Conservation (phyloP, 768 basidiomycete species). For the Trametes cubensis region DNA sequence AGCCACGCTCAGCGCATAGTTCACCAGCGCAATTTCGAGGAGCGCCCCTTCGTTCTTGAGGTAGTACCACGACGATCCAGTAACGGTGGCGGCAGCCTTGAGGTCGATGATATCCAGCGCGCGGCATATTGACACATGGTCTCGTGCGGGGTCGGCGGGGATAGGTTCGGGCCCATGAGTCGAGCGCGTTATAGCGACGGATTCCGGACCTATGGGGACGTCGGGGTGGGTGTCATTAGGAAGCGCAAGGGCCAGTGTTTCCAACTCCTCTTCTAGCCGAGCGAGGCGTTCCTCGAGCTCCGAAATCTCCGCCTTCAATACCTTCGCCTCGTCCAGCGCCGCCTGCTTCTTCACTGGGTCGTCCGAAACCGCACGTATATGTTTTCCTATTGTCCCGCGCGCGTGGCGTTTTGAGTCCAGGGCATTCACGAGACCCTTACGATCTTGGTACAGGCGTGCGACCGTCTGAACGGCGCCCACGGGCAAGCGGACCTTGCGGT, state of each 20-base stretch:
- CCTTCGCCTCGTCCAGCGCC: slow-evolving; percentile 61
- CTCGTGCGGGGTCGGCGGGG: slow-evolving; percentile 55
- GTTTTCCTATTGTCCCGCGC: slow-evolving; percentile 67
- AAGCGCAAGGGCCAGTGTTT: slow-evolving; percentile 71
- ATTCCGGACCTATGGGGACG: slow-evolving; percentile 76
- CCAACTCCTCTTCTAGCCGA: slow-evolving; percentile 60
- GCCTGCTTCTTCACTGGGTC: slow-evolving; percentile 49
- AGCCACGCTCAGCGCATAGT: slow-evolving; percentile 84
- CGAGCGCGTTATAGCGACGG: slow-evolving; percentile 66
- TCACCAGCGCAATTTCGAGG: slow-evolving; percentile 83
- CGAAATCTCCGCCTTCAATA: slow-evolving; percentile 61
- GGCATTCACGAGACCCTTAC: slow-evolving; percentile 55
- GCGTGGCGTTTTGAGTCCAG: slow-evolving; percentile 67
- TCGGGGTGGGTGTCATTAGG: slow-evolving; percentile 89
- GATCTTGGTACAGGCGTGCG: slow-evolving; percentile 62
- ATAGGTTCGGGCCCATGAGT: slow-evolving; percentile 65
- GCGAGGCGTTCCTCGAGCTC: slow-evolving; percentile 57
- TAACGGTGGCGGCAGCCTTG: slow-evolving; percentile 74
- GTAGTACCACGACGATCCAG: slow-evolving; percentile 94
- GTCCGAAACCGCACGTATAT: slow-evolving; percentile 50
- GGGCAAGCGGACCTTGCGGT: slow-evolving; percentile 65
- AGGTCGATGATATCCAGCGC: slow-evolving; percentile 75
- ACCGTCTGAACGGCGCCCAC: slow-evolving; percentile 63
- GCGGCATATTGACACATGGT: slow-evolving; percentile 73
- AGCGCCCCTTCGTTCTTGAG: slow-evolving; percentile 82